A percentile compares a stretch with the other conserved stretches of the same genome.
Evolutionary conservation across 2,329 filamentous ascomycete species (phyloP).

Genomic region (Trichoderma afroharzianum): DNA sequence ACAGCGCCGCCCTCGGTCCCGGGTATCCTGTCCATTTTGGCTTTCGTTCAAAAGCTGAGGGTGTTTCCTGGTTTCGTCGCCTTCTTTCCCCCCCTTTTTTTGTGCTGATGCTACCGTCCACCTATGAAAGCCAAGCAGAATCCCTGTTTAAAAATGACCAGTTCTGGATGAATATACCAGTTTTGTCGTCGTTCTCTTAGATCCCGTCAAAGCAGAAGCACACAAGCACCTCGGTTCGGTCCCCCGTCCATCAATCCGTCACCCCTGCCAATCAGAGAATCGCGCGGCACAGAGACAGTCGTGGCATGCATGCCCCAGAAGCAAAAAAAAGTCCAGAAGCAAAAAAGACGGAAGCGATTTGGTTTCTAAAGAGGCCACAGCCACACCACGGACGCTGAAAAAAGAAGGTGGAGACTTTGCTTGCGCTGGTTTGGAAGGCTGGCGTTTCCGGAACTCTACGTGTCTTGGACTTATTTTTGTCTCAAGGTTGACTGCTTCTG

Average conservation of each 20-base stretch:
- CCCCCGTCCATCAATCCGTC: not conserved
- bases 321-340: not conserved
- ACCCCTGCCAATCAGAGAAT: not conserved
- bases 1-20: not conserved
- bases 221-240: not conserved
- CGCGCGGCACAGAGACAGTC: not conserved
- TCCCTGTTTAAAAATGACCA: not conserved
- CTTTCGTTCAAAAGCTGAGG: not conserved
- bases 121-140: too few relatives aligned
- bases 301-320: not conserved
- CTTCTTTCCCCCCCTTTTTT: not conserved
- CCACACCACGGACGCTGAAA: not conserved
- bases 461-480: not conserved
- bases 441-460: not conserved
- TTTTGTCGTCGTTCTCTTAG: not conserved
- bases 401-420: not conserved
- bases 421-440: not conserved
- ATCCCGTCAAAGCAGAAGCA: not conserved
- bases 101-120: not conserved
- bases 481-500: not conserved
- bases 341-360: not conserved
- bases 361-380: not conserved
- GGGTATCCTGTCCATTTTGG: not conserved
- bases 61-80: not conserved
- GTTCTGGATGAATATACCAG: not conserved